A percentile compares a stretch with the other conserved stretches of the same genome.
Conservation (phyloP, 129 eudicot species). For the Helichrysum umbraculigerum region DNA sequence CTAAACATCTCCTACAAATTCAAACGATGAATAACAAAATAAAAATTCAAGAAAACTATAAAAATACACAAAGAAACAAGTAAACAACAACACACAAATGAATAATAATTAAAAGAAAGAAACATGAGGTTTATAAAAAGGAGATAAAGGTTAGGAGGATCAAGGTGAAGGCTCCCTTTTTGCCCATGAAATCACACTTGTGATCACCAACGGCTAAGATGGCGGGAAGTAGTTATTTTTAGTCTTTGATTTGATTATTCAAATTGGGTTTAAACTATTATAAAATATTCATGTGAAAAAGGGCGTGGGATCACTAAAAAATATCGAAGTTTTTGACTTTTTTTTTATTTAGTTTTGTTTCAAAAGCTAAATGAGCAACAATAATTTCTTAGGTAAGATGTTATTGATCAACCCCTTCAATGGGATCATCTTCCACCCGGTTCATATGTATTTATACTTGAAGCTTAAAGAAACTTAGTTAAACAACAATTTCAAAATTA, state of each 20-base stretch:
- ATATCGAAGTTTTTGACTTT: not conserved
- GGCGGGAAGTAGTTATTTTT: constrained; percentile 49
- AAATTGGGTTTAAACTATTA: not conserved
- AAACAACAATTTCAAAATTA: not conserved
- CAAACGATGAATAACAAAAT: constrained; percentile 24
- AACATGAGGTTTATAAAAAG: constrained; percentile 46
- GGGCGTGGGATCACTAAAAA: constrained; percentile 30
- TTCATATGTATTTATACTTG: not conserved
- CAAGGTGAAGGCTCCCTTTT: constrained; percentile 69
- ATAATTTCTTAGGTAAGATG: constrained; percentile 19
- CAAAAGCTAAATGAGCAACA: not conserved
- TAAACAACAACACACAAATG: constrained; percentile 43
- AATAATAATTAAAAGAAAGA: constrained; percentile 34
- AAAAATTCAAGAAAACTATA: constrained; percentile 4
- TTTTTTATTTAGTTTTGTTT: no score
- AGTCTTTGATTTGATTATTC: not conserved
- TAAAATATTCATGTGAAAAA: constrained; percentile 32
- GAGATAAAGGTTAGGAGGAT: constrained; percentile 74
- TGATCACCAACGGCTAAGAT: constrained; percentile 55
- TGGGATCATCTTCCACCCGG: constrained; percentile 10
- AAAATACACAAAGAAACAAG: constrained; percentile 32
- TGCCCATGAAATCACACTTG: constrained; percentile 50
- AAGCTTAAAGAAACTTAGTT: not conserved
- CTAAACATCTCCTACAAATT: constrained; percentile 54
- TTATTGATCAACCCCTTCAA: constrained; percentile 18